Evolutionary conservation across 768 basidiomycete species (phyloP), one percentile per base, ranked within the genome.

Genomic region (Galerina sulciceps): DNA sequence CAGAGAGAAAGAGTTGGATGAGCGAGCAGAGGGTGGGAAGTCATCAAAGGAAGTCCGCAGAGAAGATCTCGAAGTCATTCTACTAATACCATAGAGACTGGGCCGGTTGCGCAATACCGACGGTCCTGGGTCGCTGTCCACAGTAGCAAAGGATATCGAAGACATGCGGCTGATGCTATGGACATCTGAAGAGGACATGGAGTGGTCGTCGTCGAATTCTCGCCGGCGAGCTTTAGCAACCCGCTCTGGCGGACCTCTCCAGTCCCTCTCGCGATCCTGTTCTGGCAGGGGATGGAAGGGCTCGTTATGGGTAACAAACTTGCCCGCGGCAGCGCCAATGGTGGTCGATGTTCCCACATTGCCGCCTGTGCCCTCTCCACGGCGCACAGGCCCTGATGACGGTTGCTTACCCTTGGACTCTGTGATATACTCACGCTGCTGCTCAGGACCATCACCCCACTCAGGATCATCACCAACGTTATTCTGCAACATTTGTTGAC

Each of bases 131-230:
- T 94, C 93, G 63, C 90, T 92, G 69, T 93, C 91, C 52, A 91
- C 90, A 4, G 93, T 91, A 22, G 88, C 85, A 67, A 91, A 90
- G 17, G 92, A 94, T 65, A 91, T 85, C 35, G 85, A 83, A 6
- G 91, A 93, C 79, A 89, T 83, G 55, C 85, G 85, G 41, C 87
- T 83, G 53, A 86, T 77, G 69, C 87, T 90, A 63, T 89, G 89
- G 31, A 94, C 79, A 64, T 94, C 94, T 46, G 91, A 93, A 26
- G 90, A 93, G 53, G 92, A 93, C 84, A 93, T 90, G 31, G 94
- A 95, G 68, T 91, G 92, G 67, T 94, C 93, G 68, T 94, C 94
- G 74, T 96, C 94, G 64, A 83, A 89, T 66, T 94, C 91, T 69
- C 91, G 78, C 69, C 90, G 84, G 62, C 93, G 84, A 60, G 86